Conservation (phyloP, 352 stramenopile species). For the Phytophthora macrochlamydospora region DNA sequence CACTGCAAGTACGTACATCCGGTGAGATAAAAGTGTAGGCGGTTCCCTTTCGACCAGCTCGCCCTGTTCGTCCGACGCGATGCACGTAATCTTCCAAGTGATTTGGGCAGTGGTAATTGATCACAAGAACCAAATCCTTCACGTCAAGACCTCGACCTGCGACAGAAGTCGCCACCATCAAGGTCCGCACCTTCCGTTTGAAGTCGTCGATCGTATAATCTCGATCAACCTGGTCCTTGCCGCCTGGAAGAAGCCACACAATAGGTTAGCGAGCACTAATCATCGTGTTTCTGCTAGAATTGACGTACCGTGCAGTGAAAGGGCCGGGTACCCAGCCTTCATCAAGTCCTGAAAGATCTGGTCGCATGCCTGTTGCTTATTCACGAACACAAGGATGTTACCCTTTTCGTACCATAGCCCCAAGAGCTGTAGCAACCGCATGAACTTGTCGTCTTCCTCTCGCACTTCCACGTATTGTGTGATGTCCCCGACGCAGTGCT, state of each 20-base stretch:
- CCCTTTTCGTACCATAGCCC: conserved; percentile 97
- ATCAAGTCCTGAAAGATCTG: conserved; percentile 97
- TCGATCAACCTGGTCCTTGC: conserved; percentile 99
- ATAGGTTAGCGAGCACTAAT: background rate
- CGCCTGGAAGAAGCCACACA: conserved; percentile 56
- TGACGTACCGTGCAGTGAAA: conserved; percentile 95
- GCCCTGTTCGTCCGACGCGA: conserved; percentile 96
- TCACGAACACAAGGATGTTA: conserved; percentile 99
- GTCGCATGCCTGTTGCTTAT: conserved; percentile 98
- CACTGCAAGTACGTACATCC: conserved; percentile 59
- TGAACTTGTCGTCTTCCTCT: conserved; percentile 99
- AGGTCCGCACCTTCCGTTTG: conserved; percentile 93
- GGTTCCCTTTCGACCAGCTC: conserved; percentile 96
- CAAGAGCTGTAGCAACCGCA: conserved; percentile 96
- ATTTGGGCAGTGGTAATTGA: conserved; percentile 99
- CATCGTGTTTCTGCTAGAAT: background rate
- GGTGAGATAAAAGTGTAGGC: conserved; percentile 99
- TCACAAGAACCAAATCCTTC: conserved; percentile 97
- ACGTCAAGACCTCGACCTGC: conserved; percentile 98
- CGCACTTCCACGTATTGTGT: conserved; percentile 98
- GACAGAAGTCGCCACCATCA: conserved; percentile 96
- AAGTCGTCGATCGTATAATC: conserved; percentile 99
- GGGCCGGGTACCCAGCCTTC: conserved; percentile 94
- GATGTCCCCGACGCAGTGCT: conserved; percentile 96
- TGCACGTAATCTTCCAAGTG: conserved; percentile 99